Conservation (phyloP, 805 yeast genomes). For the Lipomyces mesembrius region DNA sequence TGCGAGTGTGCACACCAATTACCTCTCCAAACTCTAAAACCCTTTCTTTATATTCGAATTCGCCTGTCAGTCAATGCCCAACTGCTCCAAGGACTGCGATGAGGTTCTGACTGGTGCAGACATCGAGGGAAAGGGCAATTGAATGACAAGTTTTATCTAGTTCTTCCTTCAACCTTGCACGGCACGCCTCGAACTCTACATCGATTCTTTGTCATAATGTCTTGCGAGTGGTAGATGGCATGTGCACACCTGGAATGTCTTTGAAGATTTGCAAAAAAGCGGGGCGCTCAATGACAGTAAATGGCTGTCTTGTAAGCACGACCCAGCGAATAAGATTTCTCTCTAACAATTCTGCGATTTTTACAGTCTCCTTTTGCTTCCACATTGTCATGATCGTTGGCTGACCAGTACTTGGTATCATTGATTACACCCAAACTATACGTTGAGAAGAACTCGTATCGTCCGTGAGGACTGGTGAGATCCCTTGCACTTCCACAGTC, state of each 20-base stretch:
- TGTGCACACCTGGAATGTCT: conserved; percentile 3
- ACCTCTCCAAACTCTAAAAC: conserved; percentile 5
- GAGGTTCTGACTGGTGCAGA: conserved; percentile 7
- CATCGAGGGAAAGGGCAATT: conserved; percentile 3
- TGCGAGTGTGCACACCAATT: background rate
- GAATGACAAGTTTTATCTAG: background rate
- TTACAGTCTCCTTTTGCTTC: background rate
- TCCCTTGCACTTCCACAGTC: background rate
- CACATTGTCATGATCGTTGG: background rate
- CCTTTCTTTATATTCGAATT: background rate
- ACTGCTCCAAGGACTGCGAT: background rate
- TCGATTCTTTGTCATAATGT: background rate
- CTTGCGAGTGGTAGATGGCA: conserved; percentile 5
- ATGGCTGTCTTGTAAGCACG: background rate
- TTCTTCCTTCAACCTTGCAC: background rate
- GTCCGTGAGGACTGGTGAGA: conserved; percentile 1
- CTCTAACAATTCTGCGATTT: background rate
- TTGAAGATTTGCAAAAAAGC: conserved; percentile 5
- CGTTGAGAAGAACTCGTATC: background rate
- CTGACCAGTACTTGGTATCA: background rate
- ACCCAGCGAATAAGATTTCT: conserved; percentile 1
- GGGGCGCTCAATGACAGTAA: conserved; percentile 3
- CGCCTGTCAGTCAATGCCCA: conserved; percentile 4
- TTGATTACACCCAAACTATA: background rate
- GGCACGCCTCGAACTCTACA: background rate